Evolutionary conservation across 345 rosid species (phyloP), one percentile per base, ranked within the genome.

Genomic region (Citrus maxima): DNA sequence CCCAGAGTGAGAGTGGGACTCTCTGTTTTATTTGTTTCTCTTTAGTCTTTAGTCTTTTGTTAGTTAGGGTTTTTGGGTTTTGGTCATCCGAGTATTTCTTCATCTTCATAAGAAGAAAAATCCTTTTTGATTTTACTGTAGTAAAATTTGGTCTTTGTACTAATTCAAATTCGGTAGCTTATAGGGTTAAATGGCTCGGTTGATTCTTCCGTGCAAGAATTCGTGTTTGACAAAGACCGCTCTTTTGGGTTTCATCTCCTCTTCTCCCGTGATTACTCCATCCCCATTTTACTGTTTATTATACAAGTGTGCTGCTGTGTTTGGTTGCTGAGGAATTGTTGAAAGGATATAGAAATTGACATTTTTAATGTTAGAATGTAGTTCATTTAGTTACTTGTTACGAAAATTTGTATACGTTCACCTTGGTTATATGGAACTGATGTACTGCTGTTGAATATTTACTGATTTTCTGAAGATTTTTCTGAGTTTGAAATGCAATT

Each of bases 141-240:
- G 21, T 25, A 22, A 14, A 56, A 34, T 40, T 61, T 54, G 74
- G 27, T 71, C 13, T 40, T 77, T n/a, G 55, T 73, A 63, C 59
- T 68, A 46, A 5, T 54, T 1, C 22, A 4, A 19, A 54, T 54
- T 28, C 59, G 27, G 75, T 54, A 70, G 68, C 54, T 65, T 37
- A 56, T 59, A 27, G 73, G 83, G 30, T 74, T 34, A 80, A 78
- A 95, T 95, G 98, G 92, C 98, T 86, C 88, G 95, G 68, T 87
- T 93, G 92, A 88, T 95, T 81, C 86, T 90, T 76, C 95, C 97
- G 10, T 86, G 90, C 88, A 90, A 89, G 88, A 89, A 91, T 80
- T 89, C 94, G 85, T 85, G 90, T 85, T 86, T 95, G 76, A 85
- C 92, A 51, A 92, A 84, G 82, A 77, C 87, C 79, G 82, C 80